Conservation (phyloP, 169 alveolate genomes). For the Eimeria sp. region DNA sequence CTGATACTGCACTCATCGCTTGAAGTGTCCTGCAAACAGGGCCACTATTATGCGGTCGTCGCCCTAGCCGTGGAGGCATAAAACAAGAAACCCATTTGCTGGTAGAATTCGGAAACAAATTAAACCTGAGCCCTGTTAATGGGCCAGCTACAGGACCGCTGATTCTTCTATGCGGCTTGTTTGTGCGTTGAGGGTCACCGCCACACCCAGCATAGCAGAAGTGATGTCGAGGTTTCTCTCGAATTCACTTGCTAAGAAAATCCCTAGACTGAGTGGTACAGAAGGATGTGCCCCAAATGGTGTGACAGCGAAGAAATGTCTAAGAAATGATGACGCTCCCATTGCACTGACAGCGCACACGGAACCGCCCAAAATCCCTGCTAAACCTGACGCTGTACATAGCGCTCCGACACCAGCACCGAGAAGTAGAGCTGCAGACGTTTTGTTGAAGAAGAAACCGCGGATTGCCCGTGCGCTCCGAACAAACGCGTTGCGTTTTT, state of each 20-base stretch:
- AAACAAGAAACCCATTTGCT: no score
- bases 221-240: neutral
- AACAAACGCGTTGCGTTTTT: neutral
- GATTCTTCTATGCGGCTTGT: no score
- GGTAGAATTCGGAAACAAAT: no score
- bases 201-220: neutral
- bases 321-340: neutral
- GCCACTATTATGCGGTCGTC: no score
- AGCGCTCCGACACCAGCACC: slow-evolving; percentile 50
- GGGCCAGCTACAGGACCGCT: no score
- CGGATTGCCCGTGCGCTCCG: slow-evolving; percentile 28
- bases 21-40: no score
- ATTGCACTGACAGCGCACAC: slow-evolving; percentile 55
- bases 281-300: slow-evolving; percentile 39
- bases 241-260: slow-evolving; percentile 36
- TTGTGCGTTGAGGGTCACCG: no score
- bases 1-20: no score
- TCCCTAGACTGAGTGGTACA: slow-evolving; percentile 5
- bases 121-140: no score
- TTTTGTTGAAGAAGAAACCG: slow-evolving; percentile 19
- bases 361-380: slow-evolving; percentile 14
- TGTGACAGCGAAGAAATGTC: slow-evolving; percentile 5
- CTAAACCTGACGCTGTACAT: slow-evolving; percentile 58
- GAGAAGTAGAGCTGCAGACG: slow-evolving; percentile 14
- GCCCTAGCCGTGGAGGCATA: no score